Evolutionary conservation across 345 rosid genomes (phyloP), one percentile per base, ranked within the genome.

Genomic region (Pseudoturritis turrita): DNA sequence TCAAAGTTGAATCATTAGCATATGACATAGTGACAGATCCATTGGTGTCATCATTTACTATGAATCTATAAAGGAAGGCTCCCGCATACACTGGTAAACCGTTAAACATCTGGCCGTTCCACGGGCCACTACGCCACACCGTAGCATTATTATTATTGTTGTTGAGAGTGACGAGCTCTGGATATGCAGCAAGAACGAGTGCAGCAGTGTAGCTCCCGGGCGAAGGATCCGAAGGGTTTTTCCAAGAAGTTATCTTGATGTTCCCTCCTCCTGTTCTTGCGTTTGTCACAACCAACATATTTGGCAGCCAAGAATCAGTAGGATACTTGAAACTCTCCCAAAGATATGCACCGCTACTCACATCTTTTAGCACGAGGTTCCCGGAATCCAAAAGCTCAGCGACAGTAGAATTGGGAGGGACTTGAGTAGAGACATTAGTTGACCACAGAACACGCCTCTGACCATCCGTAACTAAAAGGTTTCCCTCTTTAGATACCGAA

Each of bases 321-420:
- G 87, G 82, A 7, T 82, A 43, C 36, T 69, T 54, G 56, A 85
- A 88, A 35, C 96, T 90, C 70, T 90, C 81, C 96, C 94, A 88
- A 4, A 74, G 7, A 56, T 13, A 75, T 0, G 4, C 35, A 18
- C 74, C 74, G 0, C 7, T 64, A 0, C 33, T 49, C 10, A 11
- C 12, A 36, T 80, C 83, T 51, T 21, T 35, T 56, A 90, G 26
- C 10, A 86, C 74, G 1, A 90, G 82, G 62, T 86, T 84, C 45
- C 94, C 94, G 0, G 83, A 17, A 44, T 84, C 89, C 36, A 62
- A 19, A 53, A 90, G 79, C 77, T 63, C 78, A n/a, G 86, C 88
- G 5, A 47, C 79, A 10, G 80, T 59, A 39, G 77, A 71, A 51
- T 62, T 68, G 22, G 59, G 5, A 3, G 17, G 58, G 14, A 7